Evolutionary conservation across 176 grass and related monocot species (phyloP).

Genomic region (Hordeum vulgare): DNA sequence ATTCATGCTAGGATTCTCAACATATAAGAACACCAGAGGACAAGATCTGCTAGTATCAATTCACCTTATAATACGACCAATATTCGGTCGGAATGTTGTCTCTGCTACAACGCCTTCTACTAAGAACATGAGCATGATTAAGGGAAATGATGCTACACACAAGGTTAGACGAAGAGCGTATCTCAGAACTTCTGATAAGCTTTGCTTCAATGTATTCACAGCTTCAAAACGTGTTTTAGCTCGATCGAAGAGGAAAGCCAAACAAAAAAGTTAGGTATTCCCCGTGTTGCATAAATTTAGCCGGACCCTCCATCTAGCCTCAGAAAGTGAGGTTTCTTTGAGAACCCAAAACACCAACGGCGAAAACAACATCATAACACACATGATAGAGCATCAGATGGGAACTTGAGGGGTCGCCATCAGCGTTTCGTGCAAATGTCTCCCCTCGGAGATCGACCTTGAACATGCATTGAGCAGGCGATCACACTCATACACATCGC

Average conservation of each 20-base stretch:
- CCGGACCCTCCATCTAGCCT: neutral
- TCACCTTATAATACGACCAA: neutral
- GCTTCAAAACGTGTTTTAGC: neutral
- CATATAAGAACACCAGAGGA: neutral
- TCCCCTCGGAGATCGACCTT: neutral
- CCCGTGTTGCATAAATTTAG: neutral
- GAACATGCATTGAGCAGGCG: neutral
- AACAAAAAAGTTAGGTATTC: neutral
- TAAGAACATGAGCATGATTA: neutral
- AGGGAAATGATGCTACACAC: neutral
- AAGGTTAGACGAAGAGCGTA: neutral
- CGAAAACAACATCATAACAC: conserved; percentile 29
- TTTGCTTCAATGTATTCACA: neutral
- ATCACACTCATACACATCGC: neutral
- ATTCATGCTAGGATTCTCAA: neutral
- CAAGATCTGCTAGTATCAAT: neutral
- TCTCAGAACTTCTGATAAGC: neutral
- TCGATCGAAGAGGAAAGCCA: neutral
- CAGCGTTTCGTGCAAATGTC: neutral
- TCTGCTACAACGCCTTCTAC: neutral
- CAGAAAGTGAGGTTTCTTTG: conserved; percentile 16
- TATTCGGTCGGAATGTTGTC: neutral
- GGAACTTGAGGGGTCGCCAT: conserved; percentile 15
- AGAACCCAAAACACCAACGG: neutral
- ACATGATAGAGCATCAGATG: neutral